Evolutionary conservation across 805 yeast genomes (phyloP), one percentile per base, ranked within the genome.

Genomic region (Cyberlindnera maclurae): DNA sequence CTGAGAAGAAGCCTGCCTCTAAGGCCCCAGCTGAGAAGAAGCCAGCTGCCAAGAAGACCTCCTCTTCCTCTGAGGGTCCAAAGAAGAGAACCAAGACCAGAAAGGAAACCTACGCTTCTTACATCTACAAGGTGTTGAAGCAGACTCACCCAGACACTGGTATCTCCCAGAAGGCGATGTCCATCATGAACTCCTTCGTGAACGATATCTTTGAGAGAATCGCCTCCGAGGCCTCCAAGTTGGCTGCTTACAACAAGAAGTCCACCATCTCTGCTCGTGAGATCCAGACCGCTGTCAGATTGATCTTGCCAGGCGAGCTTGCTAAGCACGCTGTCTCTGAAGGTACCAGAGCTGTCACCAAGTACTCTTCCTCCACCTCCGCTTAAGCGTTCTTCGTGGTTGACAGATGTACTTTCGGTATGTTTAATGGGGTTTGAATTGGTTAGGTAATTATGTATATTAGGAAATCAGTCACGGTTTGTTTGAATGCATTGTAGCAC

Each of bases 121-220:
- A 90, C 74, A 90, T 90, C 67, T 90, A 89, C 93, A 90, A 90
- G 73, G 97, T 89, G 54, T 82, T 90, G 67, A 89, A 89, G 73
- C 97, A 90, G 78, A 89, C 97, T 49, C 97, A 90, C 73, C 97
- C 97, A 69, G 97, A 90, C 69, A 90, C 97, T 49, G 97, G 97
- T 86, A 90, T 90, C 67, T 89, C 97, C 58, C 95, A 88, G 73
- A 85, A 87, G 67, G 96, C 97, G 51, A 90, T 90, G 96, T 87
- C 96, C 52, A 90, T 90, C 68, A 82, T 90, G 90, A 90, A 90
- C 84, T 90, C 97, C 32, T 90, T 90, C 59, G 97, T 90, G 57
- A 89, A 88, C 75, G 97, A 90, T 71, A 87, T 90, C 67, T 90
- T 90, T 64, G 97, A 90, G 78, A 89, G 97, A 77, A 84, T 90